phyloP scores from a whole-genome alignment of 2,329 filamentous ascomycete genomes.

The Penicillium sp. region DNA sequence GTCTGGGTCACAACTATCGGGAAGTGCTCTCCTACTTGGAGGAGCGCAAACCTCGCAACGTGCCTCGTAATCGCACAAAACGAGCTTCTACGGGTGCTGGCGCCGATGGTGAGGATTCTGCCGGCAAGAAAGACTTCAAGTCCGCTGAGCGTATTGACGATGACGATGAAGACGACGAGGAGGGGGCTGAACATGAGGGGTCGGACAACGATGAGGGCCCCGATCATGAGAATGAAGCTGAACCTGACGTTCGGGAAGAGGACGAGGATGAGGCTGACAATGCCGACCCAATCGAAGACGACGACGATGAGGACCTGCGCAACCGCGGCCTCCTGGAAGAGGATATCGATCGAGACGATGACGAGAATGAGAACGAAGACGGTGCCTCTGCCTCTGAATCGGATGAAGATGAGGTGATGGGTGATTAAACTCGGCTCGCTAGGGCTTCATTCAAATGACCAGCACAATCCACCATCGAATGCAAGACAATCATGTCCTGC shows the following conservation, averaged over 20 bases:
- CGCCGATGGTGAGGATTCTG: slow-evolving; percentile 11
- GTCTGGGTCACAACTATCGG: slow-evolving; percentile 77
- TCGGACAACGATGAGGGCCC: slow-evolving; percentile 40
- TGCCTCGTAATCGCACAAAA: slow-evolving; percentile 31
- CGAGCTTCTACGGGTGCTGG: slow-evolving; percentile 17
- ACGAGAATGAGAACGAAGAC: slow-evolving; percentile 25
- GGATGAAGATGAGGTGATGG: slow-evolving; percentile 41
- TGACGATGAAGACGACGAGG: slow-evolving; percentile 30
- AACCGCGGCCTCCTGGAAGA: slow-evolving; percentile 33
- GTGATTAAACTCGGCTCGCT: slow-evolving; percentile 26
- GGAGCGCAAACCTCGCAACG: slow-evolving; percentile 47
- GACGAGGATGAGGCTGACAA: slow-evolving; percentile 29
- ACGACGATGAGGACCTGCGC: slow-evolving; percentile 39
- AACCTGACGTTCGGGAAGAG: slow-evolving; percentile 35
- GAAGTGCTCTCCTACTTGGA: slow-evolving; percentile 79
- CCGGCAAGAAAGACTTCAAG: slow-evolving; percentile 24
- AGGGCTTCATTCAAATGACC: background rate
- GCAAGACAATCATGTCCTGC: too few relatives aligned
- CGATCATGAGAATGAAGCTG: slow-evolving; percentile 29
- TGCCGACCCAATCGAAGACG: slow-evolving; percentile 30
- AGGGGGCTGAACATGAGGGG: slow-evolving; percentile 26
- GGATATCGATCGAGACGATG: slow-evolving; percentile 32
- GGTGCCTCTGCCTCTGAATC: slow-evolving; percentile 24
- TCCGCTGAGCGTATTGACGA: slow-evolving; percentile 41
- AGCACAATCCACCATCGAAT: background rate